Conservation (phyloP, 2,329 filamentous ascomycete species). For the Fusarium sp. region DNA sequence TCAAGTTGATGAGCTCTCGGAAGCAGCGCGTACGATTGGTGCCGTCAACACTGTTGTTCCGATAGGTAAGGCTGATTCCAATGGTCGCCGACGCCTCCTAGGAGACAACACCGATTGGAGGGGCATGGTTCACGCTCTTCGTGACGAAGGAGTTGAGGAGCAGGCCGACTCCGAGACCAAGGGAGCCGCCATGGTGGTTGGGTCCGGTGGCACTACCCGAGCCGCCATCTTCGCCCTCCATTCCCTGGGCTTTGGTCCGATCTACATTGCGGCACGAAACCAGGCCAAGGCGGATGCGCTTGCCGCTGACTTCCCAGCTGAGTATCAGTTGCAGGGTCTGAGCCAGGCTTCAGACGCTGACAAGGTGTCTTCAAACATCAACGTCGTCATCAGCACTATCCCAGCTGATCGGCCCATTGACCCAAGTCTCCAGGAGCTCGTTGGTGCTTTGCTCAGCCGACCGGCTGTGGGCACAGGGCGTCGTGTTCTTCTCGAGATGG, state of each 20-base stretch:
- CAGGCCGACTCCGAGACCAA: constrained; percentile 58
- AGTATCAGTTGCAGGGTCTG: constrained; percentile 77
- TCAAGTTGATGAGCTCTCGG: constrained; percentile 81
- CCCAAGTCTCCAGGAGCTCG: constrained; percentile 70
- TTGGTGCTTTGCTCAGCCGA: constrained; percentile 64
- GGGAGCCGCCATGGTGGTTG: constrained; percentile 84
- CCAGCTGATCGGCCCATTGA: constrained; percentile 90
- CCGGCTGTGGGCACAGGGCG: constrained; percentile 49
- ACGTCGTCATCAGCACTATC: constrained; percentile 88
- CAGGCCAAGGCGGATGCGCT: constrained; percentile 74
- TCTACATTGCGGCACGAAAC: constrained; percentile 88
- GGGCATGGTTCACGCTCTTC: constrained; percentile 86
- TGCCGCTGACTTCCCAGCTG: constrained; percentile 75
- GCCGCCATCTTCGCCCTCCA: constrained; percentile 91
- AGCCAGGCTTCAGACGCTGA: constrained; percentile 59
- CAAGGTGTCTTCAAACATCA: constrained; percentile 59
- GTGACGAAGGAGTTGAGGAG: constrained; percentile 69
- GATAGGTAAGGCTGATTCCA: constrained; percentile 48
- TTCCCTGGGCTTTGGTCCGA: constrained; percentile 82
- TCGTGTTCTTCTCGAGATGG: constrained; percentile 89
- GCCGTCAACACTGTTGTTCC: constrained; percentile 95
- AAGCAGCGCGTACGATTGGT: constrained; percentile 84
- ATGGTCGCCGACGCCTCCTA: constrained; percentile 66
- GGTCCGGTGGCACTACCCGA: constrained; percentile 90
- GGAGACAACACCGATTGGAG: constrained; percentile 97